phyloP scores from a whole-genome alignment of 306 rosid species.

The Trifolium dubium region DNA sequence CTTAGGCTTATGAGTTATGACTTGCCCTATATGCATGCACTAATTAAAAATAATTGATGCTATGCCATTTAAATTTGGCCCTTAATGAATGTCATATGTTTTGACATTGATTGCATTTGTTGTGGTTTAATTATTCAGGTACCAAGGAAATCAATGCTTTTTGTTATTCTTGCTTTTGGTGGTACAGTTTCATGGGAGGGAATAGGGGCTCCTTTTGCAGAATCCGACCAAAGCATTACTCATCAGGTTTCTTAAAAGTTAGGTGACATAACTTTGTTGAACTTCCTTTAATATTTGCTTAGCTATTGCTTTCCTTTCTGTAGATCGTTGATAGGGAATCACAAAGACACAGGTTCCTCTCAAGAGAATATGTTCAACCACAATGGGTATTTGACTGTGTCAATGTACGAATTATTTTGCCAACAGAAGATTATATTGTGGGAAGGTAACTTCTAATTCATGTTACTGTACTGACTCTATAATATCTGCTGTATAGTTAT shows the following conservation, averaged over 20 bases:
- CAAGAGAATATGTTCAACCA: conserved; percentile 93
- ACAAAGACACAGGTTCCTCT: conserved; percentile 68
- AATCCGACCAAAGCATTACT: conserved; percentile 71
- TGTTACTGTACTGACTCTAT: neutral
- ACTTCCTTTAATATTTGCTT: conserved; percentile 24
- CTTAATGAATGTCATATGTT: neutral
- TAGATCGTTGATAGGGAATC: conserved; percentile 86
- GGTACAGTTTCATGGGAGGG: conserved; percentile 96
- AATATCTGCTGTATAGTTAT: neutral
- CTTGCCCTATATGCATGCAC: neutral
- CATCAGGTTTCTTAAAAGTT: conserved; percentile 72
- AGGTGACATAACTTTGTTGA: neutral
- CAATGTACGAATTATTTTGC: conserved; percentile 78
- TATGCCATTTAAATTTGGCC: neutral
- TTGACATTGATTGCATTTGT: conserved; percentile 18
- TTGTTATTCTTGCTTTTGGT: conserved; percentile 91
- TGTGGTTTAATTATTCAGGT: conserved; percentile 57
- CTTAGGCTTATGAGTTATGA: neutral
- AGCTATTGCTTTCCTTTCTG: conserved; percentile 42
- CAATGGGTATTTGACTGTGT: conserved; percentile 93
- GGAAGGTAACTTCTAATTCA: conserved; percentile 69
- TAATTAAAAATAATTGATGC: neutral
- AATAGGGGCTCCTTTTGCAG: conserved; percentile 79
- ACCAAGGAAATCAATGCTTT: conserved; percentile 86
- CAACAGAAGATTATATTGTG: conserved; percentile 69